Base-by-base conservation (phyloP, 169 alveolate species). In the Plasmodium vinckei region DNA sequence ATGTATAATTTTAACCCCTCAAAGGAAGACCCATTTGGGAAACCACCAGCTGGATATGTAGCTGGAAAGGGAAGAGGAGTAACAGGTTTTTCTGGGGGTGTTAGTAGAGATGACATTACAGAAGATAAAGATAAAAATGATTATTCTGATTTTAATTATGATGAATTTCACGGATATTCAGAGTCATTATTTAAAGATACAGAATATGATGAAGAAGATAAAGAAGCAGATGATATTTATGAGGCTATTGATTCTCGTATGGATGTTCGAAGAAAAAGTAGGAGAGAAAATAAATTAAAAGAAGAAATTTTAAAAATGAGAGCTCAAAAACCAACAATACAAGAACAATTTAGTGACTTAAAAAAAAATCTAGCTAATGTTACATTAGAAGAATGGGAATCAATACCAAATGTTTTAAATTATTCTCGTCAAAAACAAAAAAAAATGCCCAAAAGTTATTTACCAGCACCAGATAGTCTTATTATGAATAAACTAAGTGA, bases 41-140 rank as follows among this genome's bases (percentile, higher is more conserved):
- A 96, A 42, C 98, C 99, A 23, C 99, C 99, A 9, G 97, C 97
- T 47, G 98, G 98, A 21, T 98, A 98, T 79, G 94, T 97, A 1
- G 98, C 99, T 10, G 99, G 99, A 25, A 92, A 96, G 47, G 99
- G 99, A 12, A 94, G 99, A 86, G 99, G 99, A 57, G 99, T 99
- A 3, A 97, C 98, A 3, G 98, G 99, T n/a, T 97, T 97, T 89
- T 98, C 99, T 2, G 99, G 99, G 9, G 98, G 99, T 59, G 98
- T 98, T 7, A 98, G 99, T 79, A 95, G 99, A 59, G 99, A 99
- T 82, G 99, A 96, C 47, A 95, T 92, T 57, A 87, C 94, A 9
- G 94, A 94, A 33, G 95, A 94, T 27, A 94, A 92, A 23, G 97
- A 96, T 77, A 94, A 94, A 63, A 95, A 94, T 23, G 99, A 98